Evolutionary conservation across 257 asterid genomes (phyloP).

Genomic region (Datura wrightii): DNA sequence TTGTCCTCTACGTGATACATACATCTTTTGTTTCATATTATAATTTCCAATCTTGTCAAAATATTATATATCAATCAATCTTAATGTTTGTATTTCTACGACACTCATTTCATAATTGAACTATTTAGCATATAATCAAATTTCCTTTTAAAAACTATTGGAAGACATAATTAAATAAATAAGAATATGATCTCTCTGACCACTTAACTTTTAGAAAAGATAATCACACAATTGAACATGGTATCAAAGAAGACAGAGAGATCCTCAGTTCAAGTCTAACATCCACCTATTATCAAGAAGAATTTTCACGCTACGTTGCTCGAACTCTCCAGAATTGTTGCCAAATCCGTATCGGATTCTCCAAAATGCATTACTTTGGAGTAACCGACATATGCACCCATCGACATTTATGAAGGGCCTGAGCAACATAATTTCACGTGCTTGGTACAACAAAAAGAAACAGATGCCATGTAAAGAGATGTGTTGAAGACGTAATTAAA

Average conservation of each 20-base stretch:
- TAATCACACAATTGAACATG: background rate
- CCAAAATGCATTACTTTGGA: too few species aligned
- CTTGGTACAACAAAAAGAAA: too few species aligned
- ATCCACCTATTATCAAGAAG: too few species aligned
- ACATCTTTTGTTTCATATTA: background rate
- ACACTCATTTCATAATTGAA: background rate
- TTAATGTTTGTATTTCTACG: background rate
- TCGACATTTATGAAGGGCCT: too few species aligned
- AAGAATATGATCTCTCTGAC: background rate
- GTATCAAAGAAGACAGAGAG: background rate
- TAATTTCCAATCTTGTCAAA: background rate
- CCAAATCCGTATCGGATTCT: too few species aligned
- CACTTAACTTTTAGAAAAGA: background rate
- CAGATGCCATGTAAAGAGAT: too few species aligned
- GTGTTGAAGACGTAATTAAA: background rate
- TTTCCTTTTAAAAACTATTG: background rate
- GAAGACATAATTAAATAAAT: background rate
- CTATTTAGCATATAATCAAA: background rate
- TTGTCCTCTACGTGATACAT: background rate
- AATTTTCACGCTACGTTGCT: too few species aligned
- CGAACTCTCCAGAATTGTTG: too few species aligned
- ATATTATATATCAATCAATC: background rate
- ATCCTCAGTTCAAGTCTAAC: too few species aligned
- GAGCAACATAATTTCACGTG: too few species aligned
- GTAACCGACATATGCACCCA: too few species aligned